phyloP scores from a whole-genome alignment of 495 filamentous ascomycete genomes.

The Arthonia radiata region DNA sequence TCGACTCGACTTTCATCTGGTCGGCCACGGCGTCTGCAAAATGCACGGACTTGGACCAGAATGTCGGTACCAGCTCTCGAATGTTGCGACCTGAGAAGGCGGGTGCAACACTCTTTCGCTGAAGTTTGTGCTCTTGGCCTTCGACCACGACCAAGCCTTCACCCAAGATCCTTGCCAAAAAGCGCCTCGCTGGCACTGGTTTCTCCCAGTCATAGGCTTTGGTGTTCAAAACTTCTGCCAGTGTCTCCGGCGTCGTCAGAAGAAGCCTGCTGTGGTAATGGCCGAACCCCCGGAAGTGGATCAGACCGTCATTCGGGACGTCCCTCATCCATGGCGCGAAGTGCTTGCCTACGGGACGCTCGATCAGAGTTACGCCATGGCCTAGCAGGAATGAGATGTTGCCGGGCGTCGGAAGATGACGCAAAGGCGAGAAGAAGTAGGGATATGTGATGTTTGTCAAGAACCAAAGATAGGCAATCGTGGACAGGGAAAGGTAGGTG shows the following conservation, averaged over 20 bases:
- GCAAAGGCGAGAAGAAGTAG: slow-evolving; percentile 7
- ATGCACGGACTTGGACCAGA: slow-evolving; percentile 23
- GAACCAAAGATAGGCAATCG: too few species aligned
- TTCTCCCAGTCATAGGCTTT: slow-evolving; percentile 30
- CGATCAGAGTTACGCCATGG: too few species aligned
- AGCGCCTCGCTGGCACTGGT: slow-evolving; percentile 21
- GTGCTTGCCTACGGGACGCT: too few species aligned
- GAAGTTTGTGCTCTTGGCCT: slow-evolving; percentile 17
- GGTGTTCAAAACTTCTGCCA: slow-evolving; percentile 32
- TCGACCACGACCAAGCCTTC: slow-evolving; percentile 24
- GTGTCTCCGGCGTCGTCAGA: slow-evolving; percentile 34
- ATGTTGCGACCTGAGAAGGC: slow-evolving; percentile 22
- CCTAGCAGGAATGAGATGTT: slow-evolving; percentile 2
- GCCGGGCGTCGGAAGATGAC: slow-evolving; percentile 8
- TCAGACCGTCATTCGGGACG: slow-evolving; percentile 10
- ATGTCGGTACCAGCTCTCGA: slow-evolving; percentile 20
- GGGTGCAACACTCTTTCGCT: slow-evolving; percentile 22
- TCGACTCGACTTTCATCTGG: slow-evolving; percentile 10
- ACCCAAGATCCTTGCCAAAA: slow-evolving; percentile 24
- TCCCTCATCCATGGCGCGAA: too few species aligned
- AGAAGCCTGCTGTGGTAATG: slow-evolving; percentile 18
- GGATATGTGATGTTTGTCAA: slow-evolving; percentile 5
- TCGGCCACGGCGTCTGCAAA: slow-evolving; percentile 17
- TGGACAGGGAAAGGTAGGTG: too few species aligned
- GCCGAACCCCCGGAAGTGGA: slow-evolving; percentile 10